Evolutionary conservation across 2,329 filamentous ascomycete species (phyloP).

Genomic region (Paecilomyces dactylethromorphus): DNA sequence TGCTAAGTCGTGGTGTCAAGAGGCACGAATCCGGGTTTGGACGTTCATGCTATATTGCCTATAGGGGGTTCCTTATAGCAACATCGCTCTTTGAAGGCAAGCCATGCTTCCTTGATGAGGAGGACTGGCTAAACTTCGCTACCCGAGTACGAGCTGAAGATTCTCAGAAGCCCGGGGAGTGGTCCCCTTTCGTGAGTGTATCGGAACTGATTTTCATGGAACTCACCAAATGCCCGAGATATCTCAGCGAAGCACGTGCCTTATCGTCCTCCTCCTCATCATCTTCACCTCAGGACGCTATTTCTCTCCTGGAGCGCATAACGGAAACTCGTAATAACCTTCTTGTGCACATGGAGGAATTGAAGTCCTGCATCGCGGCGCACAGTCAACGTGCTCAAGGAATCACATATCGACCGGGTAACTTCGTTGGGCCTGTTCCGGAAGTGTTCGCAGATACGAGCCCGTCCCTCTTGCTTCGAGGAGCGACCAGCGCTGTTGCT

Average conservation of each 20-base stretch:
- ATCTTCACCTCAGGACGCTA: neutral
- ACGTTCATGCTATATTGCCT: slow-evolving; percentile 29
- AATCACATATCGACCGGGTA: slow-evolving; percentile 12
- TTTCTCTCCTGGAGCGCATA: slow-evolving; percentile 11
- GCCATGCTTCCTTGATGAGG: slow-evolving; percentile 28
- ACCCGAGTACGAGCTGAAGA: slow-evolving; percentile 18
- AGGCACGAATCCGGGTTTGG: slow-evolving; percentile 23
- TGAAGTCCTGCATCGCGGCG: slow-evolving; percentile 13
- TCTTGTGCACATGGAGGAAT: slow-evolving; percentile 5
- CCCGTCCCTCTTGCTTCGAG: slow-evolving; percentile 17
- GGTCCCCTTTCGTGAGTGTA: slow-evolving; percentile 16
- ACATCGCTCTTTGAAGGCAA: slow-evolving; percentile 25
- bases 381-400: slow-evolving; percentile 17
- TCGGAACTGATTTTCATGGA: slow-evolving; percentile 20
- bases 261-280: slow-evolving; percentile 4
- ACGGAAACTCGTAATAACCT: slow-evolving; percentile 10
- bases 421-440: slow-evolving; percentile 18
- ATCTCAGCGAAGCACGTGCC: slow-evolving; percentile 16
- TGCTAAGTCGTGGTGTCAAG: slow-evolving; percentile 26
- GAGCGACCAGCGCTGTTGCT: slow-evolving; percentile 15
- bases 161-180: slow-evolving; percentile 14
- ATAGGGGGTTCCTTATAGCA: slow-evolving; percentile 31
- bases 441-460: slow-evolving; percentile 16
- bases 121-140: slow-evolving; percentile 25
- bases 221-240: slow-evolving; percentile 20